Base-by-base conservation (phyloP, 2,329 filamentous ascomycete species). In the Aspergillus puulaauensis region DNA sequence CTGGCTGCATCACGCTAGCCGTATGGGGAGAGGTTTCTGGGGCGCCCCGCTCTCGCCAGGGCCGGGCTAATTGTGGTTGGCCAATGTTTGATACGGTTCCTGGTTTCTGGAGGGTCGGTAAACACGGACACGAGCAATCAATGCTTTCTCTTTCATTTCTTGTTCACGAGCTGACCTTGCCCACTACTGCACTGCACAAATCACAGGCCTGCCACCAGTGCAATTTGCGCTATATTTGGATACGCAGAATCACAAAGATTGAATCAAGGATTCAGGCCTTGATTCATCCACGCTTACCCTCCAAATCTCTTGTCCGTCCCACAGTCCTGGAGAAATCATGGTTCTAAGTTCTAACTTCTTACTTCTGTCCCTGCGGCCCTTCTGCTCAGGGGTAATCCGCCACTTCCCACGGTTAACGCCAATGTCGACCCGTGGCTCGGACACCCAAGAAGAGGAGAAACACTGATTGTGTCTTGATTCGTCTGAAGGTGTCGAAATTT, bases 41-140 rank as follows among this genome's bases (percentile, higher is more conserved):
- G 40, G 2, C 15, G 37, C 12, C 37, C 37, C 37, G 37, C 37
- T 31, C 27, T 31, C 27, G 27, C 17, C 15, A 8, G 45, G 43
- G 15, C 9, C 19, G 9, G 19, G 24, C 43, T 24, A n/a, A 19
- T 24, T 21, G 21, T 11, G 31, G 35, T 37, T 48, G 46, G 31
- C 46, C 15, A n/a, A 11, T 6, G 7, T 1, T 4, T 17, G 24
- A 55, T 60, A 64, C 58, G 35, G 67, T 69, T 50, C 67, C 67
- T 70, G 67, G 67, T 66, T 61, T 60, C 46, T 15, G 52, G 41
- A 61, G 62, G 35, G 65, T 68, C 60, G n/a, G 33, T 24, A 27
- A 31, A 21, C 14, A 17, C 14, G 19, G 33, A 43, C 21, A 46
- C 37, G 37, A 40, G 37, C 27, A 31, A 31, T 31, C 27, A 31